Conservation (phyloP, 2,329 filamentous ascomycete genomes). For the Elsinoe perseae region DNA sequence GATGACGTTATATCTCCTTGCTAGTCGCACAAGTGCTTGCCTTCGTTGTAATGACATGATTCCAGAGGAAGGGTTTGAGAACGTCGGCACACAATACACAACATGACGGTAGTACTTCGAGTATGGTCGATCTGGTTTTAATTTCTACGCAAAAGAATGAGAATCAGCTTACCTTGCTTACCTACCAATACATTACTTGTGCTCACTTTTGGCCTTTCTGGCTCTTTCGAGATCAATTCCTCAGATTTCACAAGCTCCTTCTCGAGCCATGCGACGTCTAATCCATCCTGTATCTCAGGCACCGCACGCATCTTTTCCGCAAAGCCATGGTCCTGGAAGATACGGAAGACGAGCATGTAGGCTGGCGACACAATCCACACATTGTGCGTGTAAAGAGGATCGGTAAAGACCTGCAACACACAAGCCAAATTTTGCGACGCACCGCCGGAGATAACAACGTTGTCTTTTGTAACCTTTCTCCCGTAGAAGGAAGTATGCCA, state of each 20-base stretch:
- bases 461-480: conserved; percentile 42
- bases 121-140: conserved; percentile 53
- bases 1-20: conserved; percentile 72
- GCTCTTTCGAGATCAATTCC: conserved; percentile 25
- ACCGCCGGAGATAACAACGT: conserved; percentile 76
- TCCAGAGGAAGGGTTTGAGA: conserved; percentile 78
- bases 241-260: conserved; percentile 46
- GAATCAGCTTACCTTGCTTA: conserved; percentile 20
- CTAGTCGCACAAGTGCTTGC: conserved; percentile 62
- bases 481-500: conserved; percentile 63
- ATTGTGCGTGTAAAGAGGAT: conserved; percentile 63
- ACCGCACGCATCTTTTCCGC: conserved; percentile 56
- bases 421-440: conserved; percentile 76
- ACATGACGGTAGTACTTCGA: conserved; percentile 78
- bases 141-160: conserved; percentile 30
- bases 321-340: conserved; percentile 77
- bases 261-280: conserved; percentile 59
- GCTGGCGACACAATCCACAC: conserved; percentile 77
- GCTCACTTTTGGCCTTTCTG: conserved; percentile 12
- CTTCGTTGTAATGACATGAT: conserved; percentile 67
- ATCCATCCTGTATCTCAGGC: conserved; percentile 68
- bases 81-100: conserved; percentile 82
- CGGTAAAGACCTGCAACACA: conserved; percentile 70
- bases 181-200: conserved; percentile 1
- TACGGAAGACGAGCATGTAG: conserved; percentile 77